Percentiles rank a stretch among this genome's conserved stretches.
These are phyloP conservation scores for Coemansia sp. DNA, from an alignment of 192 early-diverging fungal species.

Conservation along the genomic window DNA sequence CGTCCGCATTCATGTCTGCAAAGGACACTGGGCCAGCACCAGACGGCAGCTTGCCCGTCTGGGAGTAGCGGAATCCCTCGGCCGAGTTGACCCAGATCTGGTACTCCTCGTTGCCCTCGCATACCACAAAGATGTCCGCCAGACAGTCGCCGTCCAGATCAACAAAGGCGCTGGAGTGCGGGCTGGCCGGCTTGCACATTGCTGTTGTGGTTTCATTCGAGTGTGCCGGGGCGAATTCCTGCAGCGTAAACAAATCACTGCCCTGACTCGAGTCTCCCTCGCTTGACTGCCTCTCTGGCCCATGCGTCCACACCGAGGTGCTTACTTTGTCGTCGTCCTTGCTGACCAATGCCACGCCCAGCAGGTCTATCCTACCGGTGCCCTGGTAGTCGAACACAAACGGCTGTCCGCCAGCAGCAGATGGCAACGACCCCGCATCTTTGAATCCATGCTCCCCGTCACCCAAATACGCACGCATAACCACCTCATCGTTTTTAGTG, in stretches of 20 bases:
- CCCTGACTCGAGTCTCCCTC: slow-evolving; percentile 59
- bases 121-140: slow-evolving; percentile 71
- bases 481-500: slow-evolving; percentile 50
- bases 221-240: slow-evolving; percentile 4
- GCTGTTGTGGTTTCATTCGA: slow-evolving; percentile 14
- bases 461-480: slow-evolving; percentile 71
- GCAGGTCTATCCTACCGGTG: slow-evolving; percentile 10
- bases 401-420: slow-evolving; percentile 14
- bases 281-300: slow-evolving; percentile 62
- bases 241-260: slow-evolving; percentile 10
- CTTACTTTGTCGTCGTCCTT: background rate
- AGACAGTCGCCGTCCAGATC: slow-evolving; percentile 92
- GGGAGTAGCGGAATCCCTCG: slow-evolving; percentile 64
- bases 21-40: slow-evolving; percentile 77
- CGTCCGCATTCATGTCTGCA: slow-evolving; percentile 94
- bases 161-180: slow-evolving; percentile 91
- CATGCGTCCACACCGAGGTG: slow-evolving; percentile 21
- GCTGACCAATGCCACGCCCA: slow-evolving; percentile 23
- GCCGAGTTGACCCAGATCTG: slow-evolving; percentile 76
- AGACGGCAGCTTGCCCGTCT: slow-evolving; percentile 57
- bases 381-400: slow-evolving; percentile 40
- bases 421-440: slow-evolving; percentile 26
- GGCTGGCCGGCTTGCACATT: slow-evolving; percentile 64
- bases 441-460: slow-evolving; percentile 62
- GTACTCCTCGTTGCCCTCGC: slow-evolving; percentile 56